Conservation (phyloP, 2,329 filamentous ascomycete species). For the Neurospora sp. region DNA sequence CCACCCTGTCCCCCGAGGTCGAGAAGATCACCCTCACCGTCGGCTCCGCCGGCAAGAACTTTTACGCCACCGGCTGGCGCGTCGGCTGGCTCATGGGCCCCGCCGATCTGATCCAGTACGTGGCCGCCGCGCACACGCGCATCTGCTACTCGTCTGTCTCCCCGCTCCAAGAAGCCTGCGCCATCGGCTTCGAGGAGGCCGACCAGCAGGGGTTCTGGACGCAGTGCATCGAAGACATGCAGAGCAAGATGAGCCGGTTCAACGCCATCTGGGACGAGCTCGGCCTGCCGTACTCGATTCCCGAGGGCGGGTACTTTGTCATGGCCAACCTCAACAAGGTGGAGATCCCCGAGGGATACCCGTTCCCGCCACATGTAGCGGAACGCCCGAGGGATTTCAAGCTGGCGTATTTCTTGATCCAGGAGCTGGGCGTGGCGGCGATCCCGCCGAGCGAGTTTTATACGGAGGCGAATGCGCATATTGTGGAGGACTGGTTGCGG, state of each 20-base stretch:
- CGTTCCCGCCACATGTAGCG: conserved; percentile 83
- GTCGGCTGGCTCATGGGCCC: conserved; percentile 91
- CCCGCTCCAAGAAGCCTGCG: conserved; percentile 86
- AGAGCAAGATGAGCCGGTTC: conserved; percentile 77
- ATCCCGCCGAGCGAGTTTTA: conserved; percentile 98
- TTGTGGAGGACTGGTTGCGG: conserved; percentile 86
- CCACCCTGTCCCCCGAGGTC: conserved; percentile 82
- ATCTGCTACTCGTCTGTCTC: conserved; percentile 95
- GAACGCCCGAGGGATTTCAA: conserved; percentile 86
- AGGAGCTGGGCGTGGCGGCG: conserved; percentile 88
- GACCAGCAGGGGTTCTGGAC: conserved; percentile 84
- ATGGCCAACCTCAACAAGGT: conserved; percentile 89
- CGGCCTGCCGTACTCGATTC: conserved; percentile 73
- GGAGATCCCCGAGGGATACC: conserved; percentile 70
- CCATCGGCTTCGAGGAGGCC: conserved; percentile 88
- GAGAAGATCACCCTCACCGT: conserved; percentile 85
- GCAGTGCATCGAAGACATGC: conserved; percentile 74
- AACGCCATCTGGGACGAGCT: conserved; percentile 73
- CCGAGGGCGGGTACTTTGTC: conserved; percentile 96
- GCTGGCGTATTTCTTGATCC: conserved; percentile 92
- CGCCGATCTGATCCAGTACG: conserved; percentile 80
- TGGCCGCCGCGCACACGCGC: conserved; percentile 83
- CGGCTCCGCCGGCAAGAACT: conserved; percentile 94
- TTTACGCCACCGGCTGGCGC: conserved; percentile 95
- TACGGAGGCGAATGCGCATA: conserved; percentile 69